Percentiles rank a stretch among this genome's conserved stretches.
Evolutionary conservation across 148 eudicot genomes (phyloP).

Genomic region (Chenopodium quinoa): DNA sequence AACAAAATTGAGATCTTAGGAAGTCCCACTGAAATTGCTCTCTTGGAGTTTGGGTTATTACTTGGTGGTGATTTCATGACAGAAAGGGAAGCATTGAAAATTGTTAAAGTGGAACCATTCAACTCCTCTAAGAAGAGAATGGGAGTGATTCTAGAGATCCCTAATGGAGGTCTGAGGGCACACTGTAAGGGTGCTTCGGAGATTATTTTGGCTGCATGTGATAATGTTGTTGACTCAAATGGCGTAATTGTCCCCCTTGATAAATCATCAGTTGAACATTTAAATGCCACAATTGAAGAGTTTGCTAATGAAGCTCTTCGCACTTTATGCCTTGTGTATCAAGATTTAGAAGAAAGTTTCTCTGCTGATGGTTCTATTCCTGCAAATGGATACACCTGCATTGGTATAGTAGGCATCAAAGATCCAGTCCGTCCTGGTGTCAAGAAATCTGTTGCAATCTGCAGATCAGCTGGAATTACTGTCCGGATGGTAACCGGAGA

Average conservation of each 20-base stretch:
- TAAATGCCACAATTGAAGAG: constrained; percentile 54
- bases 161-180: constrained; percentile 52
- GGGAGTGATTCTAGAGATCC: constrained; percentile 68
- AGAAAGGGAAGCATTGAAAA: constrained; percentile 40
- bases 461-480: constrained; percentile 69
- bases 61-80: constrained; percentile 62
- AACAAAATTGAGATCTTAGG: constrained; percentile 62
- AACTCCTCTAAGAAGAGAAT: constrained; percentile 72
- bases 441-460: constrained; percentile 78
- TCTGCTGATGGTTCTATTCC: constrained; percentile 49
- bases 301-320: constrained; percentile 86
- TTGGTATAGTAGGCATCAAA: constrained; percentile 78
- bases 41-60: constrained; percentile 65
- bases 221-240: constrained; percentile 43
- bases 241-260: constrained; percentile 61
- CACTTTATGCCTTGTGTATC: constrained; percentile 73
- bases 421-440: constrained; percentile 91
- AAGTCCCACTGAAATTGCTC: constrained; percentile 75
- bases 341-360: constrained; percentile 51
- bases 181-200: constrained; percentile 87
- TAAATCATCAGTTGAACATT: constrained; percentile 31
- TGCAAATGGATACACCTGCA: constrained; percentile 55
- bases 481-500: constrained; percentile 89
- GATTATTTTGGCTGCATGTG: constrained; percentile 71
- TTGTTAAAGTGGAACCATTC: constrained; percentile 77